A percentile compares a stretch with the other conserved stretches of the same genome.
phyloP scores from a whole-genome alignment of 805 yeast genomes.

The Kuraishia hungarica region DNA sequence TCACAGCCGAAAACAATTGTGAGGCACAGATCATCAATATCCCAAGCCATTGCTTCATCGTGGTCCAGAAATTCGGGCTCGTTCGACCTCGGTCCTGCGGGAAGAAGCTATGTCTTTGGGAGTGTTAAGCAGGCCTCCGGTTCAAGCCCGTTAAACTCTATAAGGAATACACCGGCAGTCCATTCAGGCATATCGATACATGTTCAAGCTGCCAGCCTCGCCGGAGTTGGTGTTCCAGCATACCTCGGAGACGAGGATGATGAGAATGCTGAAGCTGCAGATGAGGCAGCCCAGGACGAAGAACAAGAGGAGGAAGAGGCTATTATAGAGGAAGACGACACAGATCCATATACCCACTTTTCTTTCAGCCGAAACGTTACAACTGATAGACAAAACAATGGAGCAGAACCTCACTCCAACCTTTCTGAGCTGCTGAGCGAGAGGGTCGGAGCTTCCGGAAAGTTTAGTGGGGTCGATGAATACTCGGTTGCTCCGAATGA shows the following conservation, averaged over 20 bases:
- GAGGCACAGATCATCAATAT: constrained; percentile 1
- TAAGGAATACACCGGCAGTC: constrained; percentile 31
- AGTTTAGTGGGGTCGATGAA: no score
- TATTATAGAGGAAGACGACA: neutral
- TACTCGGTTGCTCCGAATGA: neutral
- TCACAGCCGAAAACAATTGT: neutral
- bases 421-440: constrained; percentile 5
- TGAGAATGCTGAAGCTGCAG: neutral
- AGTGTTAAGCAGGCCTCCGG: constrained; percentile 18
- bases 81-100: constrained; percentile 8
- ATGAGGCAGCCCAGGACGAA: constrained; percentile 1
- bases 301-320: neutral
- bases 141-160: constrained; percentile 6
- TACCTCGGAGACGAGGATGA: constrained; percentile 11
- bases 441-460: neutral
- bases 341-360: neutral
- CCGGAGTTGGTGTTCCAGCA: constrained; percentile 45
- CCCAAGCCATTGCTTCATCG: constrained; percentile 2
- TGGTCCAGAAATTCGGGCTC: neutral
- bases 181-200: constrained; percentile 42
- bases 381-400: neutral
- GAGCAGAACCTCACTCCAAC: constrained; percentile 3
- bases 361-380: neutral
- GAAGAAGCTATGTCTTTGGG: constrained; percentile 30
- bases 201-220: constrained; percentile 48